Conservation (phyloP, 306 rosid genomes). For the Prunus davidiana region DNA sequence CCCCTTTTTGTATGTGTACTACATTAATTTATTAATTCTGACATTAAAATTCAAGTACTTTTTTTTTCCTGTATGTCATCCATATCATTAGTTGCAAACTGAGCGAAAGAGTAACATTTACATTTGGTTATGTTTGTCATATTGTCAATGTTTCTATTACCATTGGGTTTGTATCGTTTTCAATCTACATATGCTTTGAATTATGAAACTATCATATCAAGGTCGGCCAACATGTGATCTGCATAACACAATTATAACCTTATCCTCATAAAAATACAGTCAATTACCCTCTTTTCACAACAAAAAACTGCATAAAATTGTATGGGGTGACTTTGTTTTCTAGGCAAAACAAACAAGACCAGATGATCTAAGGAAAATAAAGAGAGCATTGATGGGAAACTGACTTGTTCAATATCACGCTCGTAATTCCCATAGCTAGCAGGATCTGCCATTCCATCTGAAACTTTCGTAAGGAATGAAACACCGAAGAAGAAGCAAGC, state of each 20-base stretch:
- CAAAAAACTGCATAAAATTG: not conserved
- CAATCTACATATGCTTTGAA: not conserved
- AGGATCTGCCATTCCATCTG: conserved; percentile 99
- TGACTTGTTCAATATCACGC: conserved; percentile 75
- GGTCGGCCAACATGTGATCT: too few relatives aligned
- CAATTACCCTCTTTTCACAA: not conserved
- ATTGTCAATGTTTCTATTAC: not conserved
- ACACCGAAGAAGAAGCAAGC: conserved; percentile 45
- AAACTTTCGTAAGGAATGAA: conserved; percentile 46
- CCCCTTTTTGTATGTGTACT: not conserved
- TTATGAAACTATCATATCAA: not conserved
- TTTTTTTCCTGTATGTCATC: not conserved
- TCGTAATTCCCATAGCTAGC: conserved; percentile 52
- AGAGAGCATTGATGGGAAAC: conserved; percentile 30
- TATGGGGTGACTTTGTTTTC: not conserved
- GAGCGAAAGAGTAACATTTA: not conserved
- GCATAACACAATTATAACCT: not conserved
- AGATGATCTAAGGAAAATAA: not conserved
- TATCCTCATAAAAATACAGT: not conserved
- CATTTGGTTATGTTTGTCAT: too few relatives aligned
- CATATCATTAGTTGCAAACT: not conserved
- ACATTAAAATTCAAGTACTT: not conserved
- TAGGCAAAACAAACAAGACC: not conserved
- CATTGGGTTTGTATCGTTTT: not conserved
- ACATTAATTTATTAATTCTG: not conserved